Conservation (phyloP, 129 eudicot genomes). For the Pittosporum tobira region DNA sequence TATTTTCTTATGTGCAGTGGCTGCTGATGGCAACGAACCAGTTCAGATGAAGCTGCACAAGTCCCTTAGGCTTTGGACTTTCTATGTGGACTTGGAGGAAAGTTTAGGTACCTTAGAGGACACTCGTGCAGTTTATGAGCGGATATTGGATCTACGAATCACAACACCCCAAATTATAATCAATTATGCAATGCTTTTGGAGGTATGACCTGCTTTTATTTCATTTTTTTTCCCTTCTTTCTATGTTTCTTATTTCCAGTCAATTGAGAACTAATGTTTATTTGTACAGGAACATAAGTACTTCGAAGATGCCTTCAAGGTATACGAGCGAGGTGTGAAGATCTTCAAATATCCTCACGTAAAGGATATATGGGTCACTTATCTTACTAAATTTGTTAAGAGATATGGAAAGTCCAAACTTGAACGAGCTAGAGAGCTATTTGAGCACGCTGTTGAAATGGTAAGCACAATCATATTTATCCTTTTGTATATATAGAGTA, state of each 20-base stretch:
- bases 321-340: constrained; percentile 95
- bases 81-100: constrained; percentile 92
- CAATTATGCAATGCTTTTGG: constrained; percentile 84
- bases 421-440: constrained; percentile 82
- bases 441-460: constrained; percentile 87
- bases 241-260: not conserved
- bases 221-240: not conserved
- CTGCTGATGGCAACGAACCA: constrained; percentile 95
- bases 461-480: constrained; percentile 29
- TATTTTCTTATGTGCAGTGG: constrained; percentile 43
- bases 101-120: constrained; percentile 83
- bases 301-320: constrained; percentile 94
- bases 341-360: constrained; percentile 92
- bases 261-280: constrained; percentile 12
- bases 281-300: constrained; percentile 65
- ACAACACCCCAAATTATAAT: constrained; percentile 94
- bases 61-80: constrained; percentile 81
- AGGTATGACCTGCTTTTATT: constrained; percentile 30
- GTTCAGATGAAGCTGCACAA: constrained; percentile 87
- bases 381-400: constrained; percentile 83
- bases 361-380: constrained; percentile 95
- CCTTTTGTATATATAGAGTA: not conserved
- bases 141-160: constrained; percentile 77
- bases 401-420: constrained; percentile 86
- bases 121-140: constrained; percentile 74